Base-by-base conservation (phyloP, 176 grass and related monocot genomes). In the Miscanthus lutarioriparius region DNA sequence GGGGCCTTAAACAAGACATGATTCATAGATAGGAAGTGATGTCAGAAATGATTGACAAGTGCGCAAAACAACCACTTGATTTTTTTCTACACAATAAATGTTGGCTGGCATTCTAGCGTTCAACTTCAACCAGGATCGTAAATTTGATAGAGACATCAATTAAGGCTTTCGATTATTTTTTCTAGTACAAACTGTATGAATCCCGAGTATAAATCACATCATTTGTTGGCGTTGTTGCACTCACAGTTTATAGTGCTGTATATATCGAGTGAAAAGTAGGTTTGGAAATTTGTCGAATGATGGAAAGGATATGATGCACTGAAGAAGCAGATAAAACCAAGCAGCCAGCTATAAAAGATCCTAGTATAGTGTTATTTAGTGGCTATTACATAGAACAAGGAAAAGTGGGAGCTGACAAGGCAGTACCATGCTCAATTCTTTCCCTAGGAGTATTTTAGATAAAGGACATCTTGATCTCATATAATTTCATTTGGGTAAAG, bases 11-110 rank as follows among this genome's bases (percentile, higher is more conserved):
- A n/a, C n/a, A n/a, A n/a, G n/a, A n/a, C n/a, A n/a, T n/a, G n/a
- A 70, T 76, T 82, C 48, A 70, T 77, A 27, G 10, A 85, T 63
- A 85, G 28, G 87, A 78, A 85, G 51, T 49, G 53, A 77, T 71
- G 32, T 54, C 72, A 19, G 23, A 43, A 51, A 70, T 26, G 71
- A 89, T 44, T 14, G 87, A 77, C 64, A 20, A 51, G 49, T 63
- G 63, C 63, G 63, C 62, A 63, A 19, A 75, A 48, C 38, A 28
- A 65, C 67, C n/a, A 16, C 20, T 36, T 47, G 37, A 84, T 80
- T 80, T 85, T 85, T 89, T 59, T 16, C 47, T 32, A 23, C 32
- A 65, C 23, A 78, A 76, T 85, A 69, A 75, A 85, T 81, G 49
- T 9, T 85, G 51, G 17, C 39, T 81, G 63, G 8, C 22, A 8